A percentile compares a stretch with the other conserved stretches of the same genome.
These are phyloP conservation scores for Diospyros lotus DNA, from an alignment of 148 eudicot species.

Conservation along the genomic window DNA sequence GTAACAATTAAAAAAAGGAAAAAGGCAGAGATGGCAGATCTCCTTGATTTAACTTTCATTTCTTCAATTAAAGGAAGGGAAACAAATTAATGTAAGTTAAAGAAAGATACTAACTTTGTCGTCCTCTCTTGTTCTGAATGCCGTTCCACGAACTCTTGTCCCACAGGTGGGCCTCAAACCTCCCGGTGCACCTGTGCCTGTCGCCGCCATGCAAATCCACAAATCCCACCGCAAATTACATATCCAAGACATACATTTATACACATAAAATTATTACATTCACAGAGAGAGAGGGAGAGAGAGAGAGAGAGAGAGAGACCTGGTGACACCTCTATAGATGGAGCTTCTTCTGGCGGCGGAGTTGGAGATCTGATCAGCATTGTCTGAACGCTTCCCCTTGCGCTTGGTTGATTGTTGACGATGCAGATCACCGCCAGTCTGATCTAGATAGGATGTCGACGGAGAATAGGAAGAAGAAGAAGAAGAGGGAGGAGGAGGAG, in stretches of 20 bases:
- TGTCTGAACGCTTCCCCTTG: constrained; percentile 20
- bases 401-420: constrained; percentile 17
- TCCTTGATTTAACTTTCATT: constrained; percentile 19
- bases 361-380: constrained; percentile 8
- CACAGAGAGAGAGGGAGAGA: neutral
- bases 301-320: constrained; percentile 29
- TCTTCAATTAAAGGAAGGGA: neutral
- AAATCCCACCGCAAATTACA: neutral
- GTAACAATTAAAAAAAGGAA: neutral
- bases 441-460: constrained; percentile 19
- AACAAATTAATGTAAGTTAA: constrained; percentile 8
- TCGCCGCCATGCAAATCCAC: neutral
- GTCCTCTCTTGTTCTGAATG: constrained; percentile 85
- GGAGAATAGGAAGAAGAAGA: constrained; percentile 36
- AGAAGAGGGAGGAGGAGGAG: constrained; percentile 26
- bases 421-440: neutral
- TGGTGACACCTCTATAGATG: constrained; percentile 73
- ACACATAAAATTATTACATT: neutral
- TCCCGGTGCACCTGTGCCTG: constrained; percentile 98
- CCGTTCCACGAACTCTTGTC: constrained; percentile 85
- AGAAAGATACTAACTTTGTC: constrained; percentile 53
- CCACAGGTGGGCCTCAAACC: constrained; percentile 97
- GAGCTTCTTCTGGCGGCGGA: constrained; percentile 47
- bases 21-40: constrained; percentile 38
- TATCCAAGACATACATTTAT: neutral